Conservation (phyloP, 2,329 filamentous ascomycete genomes). For the Alternaria dauci region DNA sequence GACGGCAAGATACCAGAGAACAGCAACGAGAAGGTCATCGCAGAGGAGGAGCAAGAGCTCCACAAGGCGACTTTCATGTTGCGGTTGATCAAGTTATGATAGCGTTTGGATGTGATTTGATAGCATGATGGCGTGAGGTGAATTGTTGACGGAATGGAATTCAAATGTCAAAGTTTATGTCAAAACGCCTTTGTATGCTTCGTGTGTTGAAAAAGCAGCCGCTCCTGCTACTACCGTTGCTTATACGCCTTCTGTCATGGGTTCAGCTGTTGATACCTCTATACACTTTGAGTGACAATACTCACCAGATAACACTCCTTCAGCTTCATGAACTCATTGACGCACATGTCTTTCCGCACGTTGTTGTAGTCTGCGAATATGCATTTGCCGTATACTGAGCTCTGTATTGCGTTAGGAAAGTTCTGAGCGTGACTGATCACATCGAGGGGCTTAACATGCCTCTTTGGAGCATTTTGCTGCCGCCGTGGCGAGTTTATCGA, state of each 20-base stretch:
- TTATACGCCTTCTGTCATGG: constrained; percentile 39
- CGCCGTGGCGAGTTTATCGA: constrained; percentile 73
- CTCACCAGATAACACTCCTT: constrained; percentile 88
- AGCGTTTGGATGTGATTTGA: background rate
- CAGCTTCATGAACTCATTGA: constrained; percentile 80
- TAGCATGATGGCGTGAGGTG: constrained; percentile 6
- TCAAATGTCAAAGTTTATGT: background rate
- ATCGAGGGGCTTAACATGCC: constrained; percentile 53
- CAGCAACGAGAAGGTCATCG: constrained; percentile 67
- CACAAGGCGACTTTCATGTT: constrained; percentile 83
- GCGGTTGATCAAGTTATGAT: constrained; percentile 74
- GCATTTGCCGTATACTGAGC: constrained; percentile 87
- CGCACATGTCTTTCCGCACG: constrained; percentile 89
- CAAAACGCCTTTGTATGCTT: background rate
- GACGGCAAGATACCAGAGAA: constrained; percentile 66
- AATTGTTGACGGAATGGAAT: constrained; percentile 26
- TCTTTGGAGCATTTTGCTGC: constrained; percentile 71
- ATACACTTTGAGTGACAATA: background rate
- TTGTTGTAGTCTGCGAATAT: constrained; percentile 89
- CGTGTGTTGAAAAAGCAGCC: background rate
- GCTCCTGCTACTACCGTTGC: constrained; percentile 30
- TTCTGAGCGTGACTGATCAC: background rate
- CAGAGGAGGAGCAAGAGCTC: constrained; percentile 85
- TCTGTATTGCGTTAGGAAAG: constrained; percentile 59
- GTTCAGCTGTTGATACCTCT: constrained; percentile 1